These are phyloP conservation scores for Thermochaetoides dissita DNA, from an alignment of 2,329 filamentous ascomycete species.

Conservation along the genomic window DNA sequence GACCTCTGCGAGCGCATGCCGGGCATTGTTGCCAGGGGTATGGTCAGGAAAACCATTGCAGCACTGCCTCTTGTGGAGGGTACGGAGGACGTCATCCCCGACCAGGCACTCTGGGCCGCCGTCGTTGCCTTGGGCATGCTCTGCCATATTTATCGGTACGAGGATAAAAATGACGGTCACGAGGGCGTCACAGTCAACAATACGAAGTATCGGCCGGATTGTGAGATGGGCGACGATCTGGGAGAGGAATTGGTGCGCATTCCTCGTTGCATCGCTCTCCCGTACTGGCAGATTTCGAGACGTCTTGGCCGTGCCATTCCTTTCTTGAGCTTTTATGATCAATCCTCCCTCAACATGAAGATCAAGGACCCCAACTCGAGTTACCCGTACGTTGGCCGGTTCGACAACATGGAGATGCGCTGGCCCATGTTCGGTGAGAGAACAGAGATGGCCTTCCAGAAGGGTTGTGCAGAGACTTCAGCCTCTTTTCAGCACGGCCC, in stretches of 20 bases:
- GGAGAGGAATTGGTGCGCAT: conserved; percentile 36
- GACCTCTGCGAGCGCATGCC: conserved; percentile 41
- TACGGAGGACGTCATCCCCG: conserved; percentile 34
- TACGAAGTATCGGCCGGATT: conserved; percentile 22
- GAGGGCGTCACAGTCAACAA: conserved; percentile 29
- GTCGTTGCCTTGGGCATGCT: conserved; percentile 37
- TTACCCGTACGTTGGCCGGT: conserved; percentile 35
- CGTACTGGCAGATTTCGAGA: conserved; percentile 35
- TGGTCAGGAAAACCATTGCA: conserved; percentile 35
- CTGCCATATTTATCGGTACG: conserved; percentile 39
- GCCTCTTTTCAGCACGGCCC: conserved; percentile 37
- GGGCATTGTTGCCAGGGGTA: conserved; percentile 34
- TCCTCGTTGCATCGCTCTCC: conserved; percentile 32
- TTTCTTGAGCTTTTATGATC: conserved; percentile 38
- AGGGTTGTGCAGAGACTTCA: conserved; percentile 33
- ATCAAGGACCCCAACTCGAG: conserved; percentile 33
- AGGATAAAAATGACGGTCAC: conserved; percentile 36
- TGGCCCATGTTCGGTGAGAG: conserved; percentile 41
- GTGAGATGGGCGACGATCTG: conserved; percentile 35
- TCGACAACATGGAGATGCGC: conserved; percentile 38
- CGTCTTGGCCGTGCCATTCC: conserved; percentile 38
- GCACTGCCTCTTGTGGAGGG: conserved; percentile 35
- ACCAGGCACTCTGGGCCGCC: conserved; percentile 38
- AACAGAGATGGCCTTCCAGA: conserved; percentile 37
- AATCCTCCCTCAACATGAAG: conserved; percentile 39